These are phyloP conservation scores for Physcomitrellopsis africana DNA, from an alignment of 225 moss, liverwort and hornwort species.

Conservation along the genomic window DNA sequence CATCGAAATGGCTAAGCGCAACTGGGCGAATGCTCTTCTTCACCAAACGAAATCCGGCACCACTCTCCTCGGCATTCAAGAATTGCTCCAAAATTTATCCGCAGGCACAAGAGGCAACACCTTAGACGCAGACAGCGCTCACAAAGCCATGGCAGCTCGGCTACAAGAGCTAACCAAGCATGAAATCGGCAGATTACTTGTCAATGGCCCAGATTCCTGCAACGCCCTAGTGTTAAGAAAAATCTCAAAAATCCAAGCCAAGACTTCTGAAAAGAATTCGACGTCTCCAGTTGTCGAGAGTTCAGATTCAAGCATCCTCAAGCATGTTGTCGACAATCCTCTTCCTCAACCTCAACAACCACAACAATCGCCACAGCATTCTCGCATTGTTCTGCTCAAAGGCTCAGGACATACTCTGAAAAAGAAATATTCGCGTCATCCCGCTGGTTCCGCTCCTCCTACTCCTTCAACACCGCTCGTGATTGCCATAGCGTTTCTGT, in stretches of 20 bases:
- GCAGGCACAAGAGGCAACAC: constrained; percentile 28
- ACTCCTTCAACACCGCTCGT: constrained; percentile 20
- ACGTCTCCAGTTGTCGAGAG: not conserved
- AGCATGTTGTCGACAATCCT: constrained; percentile 19
- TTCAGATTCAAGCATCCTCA: constrained; percentile 26
- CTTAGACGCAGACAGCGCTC: constrained; percentile 27
- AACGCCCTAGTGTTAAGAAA: constrained; percentile 33
- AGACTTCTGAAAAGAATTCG: not conserved
- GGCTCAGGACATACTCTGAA: constrained; percentile 32
- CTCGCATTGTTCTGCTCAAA: constrained; percentile 35
- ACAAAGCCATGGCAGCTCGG: constrained; percentile 31
- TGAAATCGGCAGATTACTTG: constrained; percentile 44
- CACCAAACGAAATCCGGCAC: constrained; percentile 34
- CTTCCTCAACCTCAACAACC: not conserved
- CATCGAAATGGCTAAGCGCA: constrained; percentile 27
- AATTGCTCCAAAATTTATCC: constrained; percentile 35
- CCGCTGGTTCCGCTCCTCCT: not conserved
- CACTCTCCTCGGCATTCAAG: constrained; percentile 39
- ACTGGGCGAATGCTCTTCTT: constrained; percentile 38
- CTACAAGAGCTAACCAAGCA: constrained; percentile 41
- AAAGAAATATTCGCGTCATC: not conserved
- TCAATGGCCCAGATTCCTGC: constrained; percentile 49
- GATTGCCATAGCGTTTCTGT: constrained; percentile 28
- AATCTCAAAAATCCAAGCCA: constrained; percentile 8
- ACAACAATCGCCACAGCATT: not conserved